Conservation (phyloP, 2,329 filamentous ascomycete genomes). For the Myriosclerotinia curreyana region DNA sequence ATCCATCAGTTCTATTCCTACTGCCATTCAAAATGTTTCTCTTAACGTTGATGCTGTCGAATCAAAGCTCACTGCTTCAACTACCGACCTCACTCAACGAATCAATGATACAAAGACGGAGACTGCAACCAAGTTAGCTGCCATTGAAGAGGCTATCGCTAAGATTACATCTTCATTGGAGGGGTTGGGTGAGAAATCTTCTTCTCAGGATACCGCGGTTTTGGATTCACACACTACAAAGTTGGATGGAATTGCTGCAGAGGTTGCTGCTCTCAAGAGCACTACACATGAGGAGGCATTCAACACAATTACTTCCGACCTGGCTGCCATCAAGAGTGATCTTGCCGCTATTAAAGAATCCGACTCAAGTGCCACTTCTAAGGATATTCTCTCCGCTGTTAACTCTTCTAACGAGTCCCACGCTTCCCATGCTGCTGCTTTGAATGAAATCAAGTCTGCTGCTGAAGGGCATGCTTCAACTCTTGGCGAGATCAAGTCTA, state of each 20-base stretch:
- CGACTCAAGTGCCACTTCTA: slow-evolving; percentile 25
- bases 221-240: slow-evolving; percentile 32
- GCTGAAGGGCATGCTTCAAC: slow-evolving; percentile 24
- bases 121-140: slow-evolving; percentile 31
- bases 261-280: slow-evolving; percentile 31
- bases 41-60: slow-evolving; percentile 31
- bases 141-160: slow-evolving; percentile 34
- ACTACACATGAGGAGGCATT: slow-evolving; percentile 29
- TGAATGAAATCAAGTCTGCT: slow-evolving; percentile 30
- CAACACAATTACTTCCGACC: slow-evolving; percentile 29
- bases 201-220: slow-evolving; percentile 32
- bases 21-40: slow-evolving; percentile 21
- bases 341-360: slow-evolving; percentile 28
- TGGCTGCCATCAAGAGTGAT: slow-evolving; percentile 35
- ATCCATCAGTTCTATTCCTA: slow-evolving; percentile 27
- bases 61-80: slow-evolving; percentile 31
- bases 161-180: slow-evolving; percentile 33
- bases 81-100: slow-evolving; percentile 30
- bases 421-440: slow-evolving; percentile 26
- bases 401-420: slow-evolving; percentile 32
- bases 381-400: slow-evolving; percentile 30
- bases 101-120: slow-evolving; percentile 31
- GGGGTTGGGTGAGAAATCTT: slow-evolving; percentile 33
- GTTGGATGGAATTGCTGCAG: slow-evolving; percentile 31
- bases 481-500: slow-evolving; percentile 19